Conservation (phyloP, 164 flowering plant genomes). For the Vitis riparia region DNA sequence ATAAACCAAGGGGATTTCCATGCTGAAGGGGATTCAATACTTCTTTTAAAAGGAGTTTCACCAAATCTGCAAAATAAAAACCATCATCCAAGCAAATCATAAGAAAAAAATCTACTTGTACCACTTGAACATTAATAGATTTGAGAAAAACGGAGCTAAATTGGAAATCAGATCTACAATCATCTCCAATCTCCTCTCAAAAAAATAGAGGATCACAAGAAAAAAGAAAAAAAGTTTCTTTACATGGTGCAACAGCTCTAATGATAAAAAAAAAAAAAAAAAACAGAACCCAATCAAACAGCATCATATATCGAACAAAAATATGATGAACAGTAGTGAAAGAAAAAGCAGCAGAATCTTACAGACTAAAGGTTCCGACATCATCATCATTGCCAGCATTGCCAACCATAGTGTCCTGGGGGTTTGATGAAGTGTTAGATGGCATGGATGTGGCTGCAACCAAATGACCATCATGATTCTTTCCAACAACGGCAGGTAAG, state of each 20-base stretch:
- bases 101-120: too few species aligned
- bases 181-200: too few species aligned
- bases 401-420: constrained; percentile 30
- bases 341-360: constrained; percentile 25
- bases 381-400: constrained; percentile 34
- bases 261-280: constrained; percentile 1
- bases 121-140: too few species aligned
- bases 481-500: constrained; percentile 40
- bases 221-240: too few species aligned
- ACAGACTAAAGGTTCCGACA: constrained; percentile 53
- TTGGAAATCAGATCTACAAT: too few species aligned
- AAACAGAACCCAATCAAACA: neutral
- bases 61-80: constrained; percentile 50
- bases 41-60: constrained; percentile 73
- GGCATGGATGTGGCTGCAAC: constrained; percentile 27
- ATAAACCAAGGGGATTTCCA: constrained; percentile 98
- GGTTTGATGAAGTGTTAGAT: constrained; percentile 25
- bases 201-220: too few species aligned
- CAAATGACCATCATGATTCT: constrained; percentile 31
- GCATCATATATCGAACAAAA: neutral
- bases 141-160: too few species aligned
- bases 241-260: too few species aligned
- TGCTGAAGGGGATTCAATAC: constrained; percentile 89
- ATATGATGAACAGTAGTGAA: neutral
- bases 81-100: neutral